phyloP scores from a whole-genome alignment of 225 moss, liverwort and hornwort genomes.

The Antitrichia curtipendula region DNA sequence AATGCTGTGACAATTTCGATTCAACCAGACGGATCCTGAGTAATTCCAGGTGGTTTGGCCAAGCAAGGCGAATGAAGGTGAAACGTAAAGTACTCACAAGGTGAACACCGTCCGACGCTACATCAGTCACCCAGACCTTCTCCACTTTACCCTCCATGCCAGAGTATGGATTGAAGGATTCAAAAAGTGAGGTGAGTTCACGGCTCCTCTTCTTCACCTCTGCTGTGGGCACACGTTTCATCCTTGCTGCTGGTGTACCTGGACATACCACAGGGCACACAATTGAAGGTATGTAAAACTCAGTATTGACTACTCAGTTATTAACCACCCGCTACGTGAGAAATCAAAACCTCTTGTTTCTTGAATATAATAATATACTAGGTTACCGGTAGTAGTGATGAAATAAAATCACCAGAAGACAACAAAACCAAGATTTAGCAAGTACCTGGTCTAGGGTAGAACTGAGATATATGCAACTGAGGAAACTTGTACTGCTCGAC shows the following conservation, averaged over 20 bases:
- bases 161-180: conserved; percentile 61
- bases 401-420: not conserved
- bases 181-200: conserved; percentile 64
- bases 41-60: not conserved
- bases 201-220: conserved; percentile 93
- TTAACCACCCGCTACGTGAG: not conserved
- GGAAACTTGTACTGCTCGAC: conserved; percentile 68
- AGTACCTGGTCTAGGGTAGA: conserved; percentile 91
- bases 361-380: not conserved
- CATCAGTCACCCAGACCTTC: conserved; percentile 80
- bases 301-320: not conserved
- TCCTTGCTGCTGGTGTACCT: conserved; percentile 94
- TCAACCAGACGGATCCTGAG: not conserved
- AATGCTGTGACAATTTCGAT: not conserved
- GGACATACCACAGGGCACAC: not conserved
- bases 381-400: not conserved
- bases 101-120: conserved; percentile 71
- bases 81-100: conserved; percentile 27
- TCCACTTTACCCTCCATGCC: conserved; percentile 66
- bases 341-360: not conserved
- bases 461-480: conserved; percentile 92
- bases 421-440: not conserved
- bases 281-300: not conserved
- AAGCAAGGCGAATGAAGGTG: not conserved
- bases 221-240: conserved; percentile 78